A percentile compares a stretch with the other conserved stretches of the same genome.
Conservation (phyloP, 1,284 basidiomycete genomes). For the Ustilago lituana region DNA sequence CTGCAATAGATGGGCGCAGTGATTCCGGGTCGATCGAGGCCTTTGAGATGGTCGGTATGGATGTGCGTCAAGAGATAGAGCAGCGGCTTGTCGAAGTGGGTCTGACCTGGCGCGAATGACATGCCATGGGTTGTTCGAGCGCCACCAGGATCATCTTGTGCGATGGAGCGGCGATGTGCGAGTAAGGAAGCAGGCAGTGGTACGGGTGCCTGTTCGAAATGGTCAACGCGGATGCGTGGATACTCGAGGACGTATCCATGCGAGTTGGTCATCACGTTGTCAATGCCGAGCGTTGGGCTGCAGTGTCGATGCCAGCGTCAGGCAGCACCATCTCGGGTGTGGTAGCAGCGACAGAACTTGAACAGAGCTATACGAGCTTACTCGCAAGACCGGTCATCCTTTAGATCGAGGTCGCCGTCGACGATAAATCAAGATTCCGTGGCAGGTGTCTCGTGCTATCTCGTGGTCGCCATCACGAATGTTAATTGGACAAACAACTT, state of each 20-base stretch:
- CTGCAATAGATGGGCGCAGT: slow-evolving; percentile 58
- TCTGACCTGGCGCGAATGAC: slow-evolving; percentile 27
- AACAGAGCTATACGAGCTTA: no score
- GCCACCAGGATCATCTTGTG: not conserved
- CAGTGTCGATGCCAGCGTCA: no score
- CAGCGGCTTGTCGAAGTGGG: slow-evolving; percentile 44
- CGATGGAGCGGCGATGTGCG: slow-evolving; percentile 23
- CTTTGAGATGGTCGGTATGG: slow-evolving; percentile 64
- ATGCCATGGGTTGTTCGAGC: slow-evolving; percentile 7
- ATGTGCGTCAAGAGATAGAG: slow-evolving; percentile 61
- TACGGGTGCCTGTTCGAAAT: slow-evolving; percentile 43
- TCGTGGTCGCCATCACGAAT: not conserved
- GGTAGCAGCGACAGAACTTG: no score
- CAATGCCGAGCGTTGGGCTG: no score
- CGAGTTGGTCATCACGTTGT: slow-evolving; percentile 41
- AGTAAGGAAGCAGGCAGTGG: slow-evolving; percentile 40
- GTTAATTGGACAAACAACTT: slow-evolving; percentile 1
- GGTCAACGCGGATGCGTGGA: slow-evolving; percentile 58
- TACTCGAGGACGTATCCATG: slow-evolving; percentile 59
- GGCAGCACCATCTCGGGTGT: no score
- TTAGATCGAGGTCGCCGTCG: no score
- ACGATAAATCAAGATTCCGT: no score
- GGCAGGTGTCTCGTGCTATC: no score
- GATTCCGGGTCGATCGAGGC: slow-evolving; percentile 48
- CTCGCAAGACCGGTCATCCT: no score